Evolutionary conservation across 129 eudicot species (phyloP), one percentile per base, ranked within the genome.

Genomic region (Centaurea solstitialis): DNA sequence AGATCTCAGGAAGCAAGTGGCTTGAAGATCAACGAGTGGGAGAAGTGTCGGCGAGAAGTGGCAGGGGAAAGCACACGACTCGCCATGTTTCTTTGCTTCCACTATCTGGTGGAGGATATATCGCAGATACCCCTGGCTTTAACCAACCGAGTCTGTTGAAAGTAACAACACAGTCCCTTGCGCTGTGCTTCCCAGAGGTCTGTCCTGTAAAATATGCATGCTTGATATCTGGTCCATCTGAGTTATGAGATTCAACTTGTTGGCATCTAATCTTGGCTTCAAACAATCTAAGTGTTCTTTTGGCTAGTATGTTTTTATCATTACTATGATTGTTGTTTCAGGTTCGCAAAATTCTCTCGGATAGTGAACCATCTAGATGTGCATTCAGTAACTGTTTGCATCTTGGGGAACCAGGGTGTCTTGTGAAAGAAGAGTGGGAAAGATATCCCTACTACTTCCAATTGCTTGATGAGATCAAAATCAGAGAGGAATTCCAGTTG

Each of bases 41-140:
- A 43, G 93, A 95, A 85, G 98, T 95, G 72, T 95, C 99, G 39
- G 83, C 90, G 39, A 89, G 98, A 87, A 95, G 97, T 81, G 99
- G 98, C 35, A 92, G 94, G 85, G 99, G 99, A 72, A 95, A 93
- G 81, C 98, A 95, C 80, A 95, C 99, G 12, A 95, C 99, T 73
- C 83, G 99, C 22, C 88, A 95, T 67, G 99, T 95, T n/a, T 93
- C 99, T 24, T 85, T 95, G 86, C 99, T 95, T 76, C 99, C 98
- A 5, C 72, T 95, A 76, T 86, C 97, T 81, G 92, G 85, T 74
- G 99, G 99, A 68, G 99, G 99, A 59, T 88, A 84, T 80, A 85
- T 95, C 72, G 99, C 99, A 11, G 99, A 95, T 82, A 93, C 99
- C 43, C 98, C 99, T 2, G 99, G 99, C 15, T 95, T 93, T 73